Evolutionary conservation across 1,139 yeast genomes (phyloP), one percentile per base, ranked within the genome.

Genomic region (Groenewaldozyma auringiensis): DNA sequence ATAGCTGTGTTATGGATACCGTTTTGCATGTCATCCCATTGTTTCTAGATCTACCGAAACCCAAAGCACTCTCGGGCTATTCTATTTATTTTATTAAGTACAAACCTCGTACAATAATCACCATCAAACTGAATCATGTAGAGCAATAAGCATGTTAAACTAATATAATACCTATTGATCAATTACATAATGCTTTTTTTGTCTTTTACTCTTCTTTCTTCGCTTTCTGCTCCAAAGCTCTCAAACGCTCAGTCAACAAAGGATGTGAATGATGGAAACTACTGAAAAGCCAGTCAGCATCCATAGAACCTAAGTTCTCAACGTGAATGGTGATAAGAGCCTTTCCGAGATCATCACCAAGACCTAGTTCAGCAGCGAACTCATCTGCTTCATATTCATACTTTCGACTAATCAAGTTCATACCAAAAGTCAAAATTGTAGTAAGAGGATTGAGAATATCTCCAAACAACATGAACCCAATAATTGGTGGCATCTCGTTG

Each of bases 331-430:
- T 79, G 60, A 86, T 81, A 61, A 92, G 75, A 1, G 96, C 81
- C 49, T 72, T 71, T 44, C 84, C 76, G 62, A 92, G 76, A 45
- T 80, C 81, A 32, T 75, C 72, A 6, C 83, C 72, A 61, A 80
- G 81, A 25, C 95, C 95, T 54, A 81, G 75, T 44, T 74, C 70
- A 49, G 76, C 79, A 9, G 97, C 96, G 61, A 76, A 89, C 47
- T 74, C 79, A 63, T 92, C 97, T 20, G 98, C 98, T 67, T 92
- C 88, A 60, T 81, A 92, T 69, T 92, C 98, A 57, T 83, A 83
- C 58, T 79, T 78, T 74, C 98, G 83, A 13, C 89, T 78, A 48
- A 86, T 63, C 48, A 81, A 68, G 63, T 86, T 83, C 71, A 77
- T 75, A 33, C 69, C 67, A 57, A 88, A 87, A 50, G 79, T 77